phyloP scores from a whole-genome alignment of 2,329 filamentous ascomycete genomes.

The Davidsoniella neocaledoniae region DNA sequence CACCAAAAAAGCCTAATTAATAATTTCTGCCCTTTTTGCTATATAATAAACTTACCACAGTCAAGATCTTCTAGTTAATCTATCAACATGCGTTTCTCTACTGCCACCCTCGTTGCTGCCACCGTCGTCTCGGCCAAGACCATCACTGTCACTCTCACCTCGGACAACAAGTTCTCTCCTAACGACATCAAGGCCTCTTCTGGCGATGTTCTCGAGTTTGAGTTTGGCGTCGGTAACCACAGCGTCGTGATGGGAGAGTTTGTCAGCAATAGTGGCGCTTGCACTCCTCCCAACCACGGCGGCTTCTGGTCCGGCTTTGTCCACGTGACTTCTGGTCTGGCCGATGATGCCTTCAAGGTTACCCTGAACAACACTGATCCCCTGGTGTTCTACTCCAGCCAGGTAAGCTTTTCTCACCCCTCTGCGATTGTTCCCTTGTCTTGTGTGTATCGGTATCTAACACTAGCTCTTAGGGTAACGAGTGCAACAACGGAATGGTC shows the following conservation, averaged over 20 bases:
- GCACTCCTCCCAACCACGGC: constrained; percentile 22
- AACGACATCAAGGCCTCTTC: constrained; percentile 25
- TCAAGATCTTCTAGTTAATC: background rate
- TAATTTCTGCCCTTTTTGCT: background rate
- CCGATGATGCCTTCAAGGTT: constrained; percentile 16
- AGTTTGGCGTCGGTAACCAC: constrained; percentile 36
- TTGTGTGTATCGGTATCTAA: background rate
- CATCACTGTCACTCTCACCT: constrained; percentile 25
- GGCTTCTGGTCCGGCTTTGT: constrained; percentile 31
- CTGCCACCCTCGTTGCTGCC: constrained; percentile 2
- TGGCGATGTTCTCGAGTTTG: constrained; percentile 36
- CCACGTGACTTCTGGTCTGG: constrained; percentile 4
- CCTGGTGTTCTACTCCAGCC: constrained; percentile 19
- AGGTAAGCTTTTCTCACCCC: background rate
- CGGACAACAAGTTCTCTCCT: constrained; percentile 25
- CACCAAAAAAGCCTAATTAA: background rate
- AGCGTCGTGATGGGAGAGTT: constrained; percentile 29
- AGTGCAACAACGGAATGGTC: constrained; percentile 20
- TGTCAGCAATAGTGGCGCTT: constrained; percentile 20
- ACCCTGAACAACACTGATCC: constrained; percentile 18
- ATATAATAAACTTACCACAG: too few species aligned
- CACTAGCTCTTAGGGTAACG: constrained; percentile 9
- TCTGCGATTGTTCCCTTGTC: background rate
- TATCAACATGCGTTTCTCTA: constrained; percentile 3
- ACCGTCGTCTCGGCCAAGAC: constrained; percentile 15